Evolutionary conservation across 2,329 filamentous ascomycete species (phyloP), one percentile per base, ranked within the genome.

Genomic region (Alternaria atra): DNA sequence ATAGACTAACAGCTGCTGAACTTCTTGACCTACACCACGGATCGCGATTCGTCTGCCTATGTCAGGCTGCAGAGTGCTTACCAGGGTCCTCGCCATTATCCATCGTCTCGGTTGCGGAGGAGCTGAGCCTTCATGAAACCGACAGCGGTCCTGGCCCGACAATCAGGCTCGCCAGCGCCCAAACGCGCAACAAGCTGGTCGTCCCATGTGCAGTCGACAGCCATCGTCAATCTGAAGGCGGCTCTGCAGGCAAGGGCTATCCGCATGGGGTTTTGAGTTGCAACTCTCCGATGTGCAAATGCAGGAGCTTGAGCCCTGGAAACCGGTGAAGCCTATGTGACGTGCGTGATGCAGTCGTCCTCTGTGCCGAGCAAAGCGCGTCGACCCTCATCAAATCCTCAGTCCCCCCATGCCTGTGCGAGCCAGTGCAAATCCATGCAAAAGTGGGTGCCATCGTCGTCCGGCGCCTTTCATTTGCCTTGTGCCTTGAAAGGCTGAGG

Each of bases 231-330:
- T 57, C 52, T 65, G 57, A 52, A 55, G 44, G 65, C 67, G 70
- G 67, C 66, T 72, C 66, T 65, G 55, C 58, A 69, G 68, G 66
- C 64, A 63, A 59, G 61, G 59, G 27, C 46, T 42, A 30, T 58
- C 60, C 54, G 29, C 37, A 51, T 52, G 44, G 25, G 47, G 50
- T 29, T 52, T 20, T 51, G 53, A 40, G 34, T 25, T 51, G 44
- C 51, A 46, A 44, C 30, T 40, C 23, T 50, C 23, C 48, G 52
- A 51, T 32, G 43, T 35, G 54, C 37, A 56, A 46, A 50, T 62
- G 63, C 63, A 68, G 65, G 56, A 52, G 64, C 61, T 47, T 44
- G 55, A 58, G 42, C 60, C 60, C 51, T 60, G 27, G 9, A 53
- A 52, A 66, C 64, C 61, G 65, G 63, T 66, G 61, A 66, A 56